Evolutionary conservation across 306 rosid species (phyloP).

Genomic region (Glycyrrhiza uralensis): DNA sequence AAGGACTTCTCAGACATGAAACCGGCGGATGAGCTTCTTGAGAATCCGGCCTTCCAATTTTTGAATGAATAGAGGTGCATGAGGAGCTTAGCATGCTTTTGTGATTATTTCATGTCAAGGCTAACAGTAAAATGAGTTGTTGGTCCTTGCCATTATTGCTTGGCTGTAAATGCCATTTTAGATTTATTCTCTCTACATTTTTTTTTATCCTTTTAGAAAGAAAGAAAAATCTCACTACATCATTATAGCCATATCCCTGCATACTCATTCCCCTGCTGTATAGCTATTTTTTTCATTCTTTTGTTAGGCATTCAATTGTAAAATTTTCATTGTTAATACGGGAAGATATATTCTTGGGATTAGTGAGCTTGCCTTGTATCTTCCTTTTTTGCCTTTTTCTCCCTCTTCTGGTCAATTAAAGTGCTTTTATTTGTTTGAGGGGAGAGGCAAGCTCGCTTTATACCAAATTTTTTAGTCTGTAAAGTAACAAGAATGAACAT

Average conservation of each 20-base stretch:
- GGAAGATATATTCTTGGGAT: conserved; percentile 35
- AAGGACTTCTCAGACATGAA: conserved; percentile 84
- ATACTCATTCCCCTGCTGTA: conserved; percentile 42
- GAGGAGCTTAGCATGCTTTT: conserved; percentile 33
- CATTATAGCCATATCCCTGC: conserved; percentile 32
- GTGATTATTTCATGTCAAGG: conserved; percentile 21
- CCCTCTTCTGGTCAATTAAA: not conserved
- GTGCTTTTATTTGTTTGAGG: conserved; percentile 19
- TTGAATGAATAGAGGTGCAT: conserved; percentile 76
- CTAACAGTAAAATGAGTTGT: conserved; percentile 31
- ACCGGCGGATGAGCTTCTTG: conserved; percentile 79
- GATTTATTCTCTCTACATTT: not conserved
- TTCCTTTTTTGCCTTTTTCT: not conserved
- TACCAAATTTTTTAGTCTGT: conserved; percentile 47
- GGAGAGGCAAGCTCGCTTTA: conserved; percentile 32
- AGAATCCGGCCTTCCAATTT: conserved; percentile 88
- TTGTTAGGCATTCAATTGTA: conserved; percentile 60
- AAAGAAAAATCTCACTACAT: not conserved
- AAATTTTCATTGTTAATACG: conserved; percentile 33
- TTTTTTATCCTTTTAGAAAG: not conserved
- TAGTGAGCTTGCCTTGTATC: conserved; percentile 29
- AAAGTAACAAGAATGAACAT: conserved; percentile 19
- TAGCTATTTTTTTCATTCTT: conserved; percentile 70
- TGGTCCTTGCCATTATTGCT: conserved; percentile 42
- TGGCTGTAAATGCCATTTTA: conserved; percentile 56